These are phyloP conservation scores for Termitomyces bulborhizus DNA, from an alignment of 768 basidiomycete species.

Conservation along the genomic window DNA sequence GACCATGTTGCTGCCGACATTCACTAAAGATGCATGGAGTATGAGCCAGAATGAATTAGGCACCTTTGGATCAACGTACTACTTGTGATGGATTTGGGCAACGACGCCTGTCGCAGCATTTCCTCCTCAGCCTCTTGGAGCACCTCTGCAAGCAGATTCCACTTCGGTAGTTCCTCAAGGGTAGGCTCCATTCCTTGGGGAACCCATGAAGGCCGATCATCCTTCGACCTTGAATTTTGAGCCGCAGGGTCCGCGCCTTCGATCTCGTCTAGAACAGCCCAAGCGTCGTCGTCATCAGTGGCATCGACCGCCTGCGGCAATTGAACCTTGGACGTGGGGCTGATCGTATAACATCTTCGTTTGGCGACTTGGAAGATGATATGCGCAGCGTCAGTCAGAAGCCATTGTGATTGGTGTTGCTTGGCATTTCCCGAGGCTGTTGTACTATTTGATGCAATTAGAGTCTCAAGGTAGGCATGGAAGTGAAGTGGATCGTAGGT, in stretches of 20 bases:
- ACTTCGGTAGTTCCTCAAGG: constrained; percentile 93
- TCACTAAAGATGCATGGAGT: constrained; percentile 16
- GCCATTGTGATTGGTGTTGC: constrained; percentile 79
- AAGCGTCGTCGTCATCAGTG: constrained; percentile 65
- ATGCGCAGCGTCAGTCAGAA: constrained; percentile 89
- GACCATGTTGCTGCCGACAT: constrained; percentile 63
- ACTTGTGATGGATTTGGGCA: constrained; percentile 18
- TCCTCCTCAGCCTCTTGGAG: constrained; percentile 89
- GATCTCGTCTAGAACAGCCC: constrained; percentile 65
- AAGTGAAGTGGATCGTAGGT: constrained; percentile 90
- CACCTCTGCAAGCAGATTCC: constrained; percentile 80
- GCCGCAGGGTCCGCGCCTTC: constrained; percentile 24
- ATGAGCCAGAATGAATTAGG: not conserved
- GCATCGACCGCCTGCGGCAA: constrained; percentile 30
- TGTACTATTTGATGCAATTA: constrained; percentile 54
- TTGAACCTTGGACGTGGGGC: constrained; percentile 16
- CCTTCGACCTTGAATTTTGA: constrained; percentile 14
- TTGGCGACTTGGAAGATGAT: constrained; percentile 78
- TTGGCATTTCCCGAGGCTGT: constrained; percentile 45
- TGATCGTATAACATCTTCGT: constrained; percentile 69
- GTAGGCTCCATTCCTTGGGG: constrained; percentile 79
- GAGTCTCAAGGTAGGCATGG: constrained; percentile 85
- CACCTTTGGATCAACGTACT: constrained; percentile 11
- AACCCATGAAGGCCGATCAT: constrained; percentile 49
- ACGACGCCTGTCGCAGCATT: constrained; percentile 55